Evolutionary conservation across 2,329 filamentous ascomycete species (phyloP).

Genomic region (Apiospora kogelbergensis): DNA sequence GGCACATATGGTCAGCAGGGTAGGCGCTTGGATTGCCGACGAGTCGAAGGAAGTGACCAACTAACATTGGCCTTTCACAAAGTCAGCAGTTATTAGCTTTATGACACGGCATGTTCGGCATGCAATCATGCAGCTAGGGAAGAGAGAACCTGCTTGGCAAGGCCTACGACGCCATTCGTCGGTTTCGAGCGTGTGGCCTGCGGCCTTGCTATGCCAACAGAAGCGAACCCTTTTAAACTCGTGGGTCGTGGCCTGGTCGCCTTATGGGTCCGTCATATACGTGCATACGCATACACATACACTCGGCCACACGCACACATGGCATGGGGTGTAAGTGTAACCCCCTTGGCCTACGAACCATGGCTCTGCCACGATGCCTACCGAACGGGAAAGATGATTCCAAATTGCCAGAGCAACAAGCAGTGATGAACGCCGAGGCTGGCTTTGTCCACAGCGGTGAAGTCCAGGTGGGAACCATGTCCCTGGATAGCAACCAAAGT

Average conservation of each 20-base stretch:
- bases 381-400: background rate
- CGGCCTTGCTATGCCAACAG: background rate
- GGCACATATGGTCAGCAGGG: background rate
- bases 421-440: background rate
- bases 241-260: background rate
- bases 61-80: background rate
- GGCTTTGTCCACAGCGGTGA: background rate
- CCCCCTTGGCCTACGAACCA: background rate
- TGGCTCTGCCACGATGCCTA: no score
- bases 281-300: background rate
- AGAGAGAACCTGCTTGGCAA: background rate
- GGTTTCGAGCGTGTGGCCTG: background rate
- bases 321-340: background rate
- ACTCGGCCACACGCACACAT: background rate
- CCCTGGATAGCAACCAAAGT: background rate
- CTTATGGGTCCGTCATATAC: background rate
- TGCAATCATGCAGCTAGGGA: slow-evolving; percentile 4
- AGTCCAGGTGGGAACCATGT: background rate
- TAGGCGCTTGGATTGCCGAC: background rate
- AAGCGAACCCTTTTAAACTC: background rate
- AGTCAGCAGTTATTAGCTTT: background rate
- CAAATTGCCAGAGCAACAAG: background rate
- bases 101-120: background rate
- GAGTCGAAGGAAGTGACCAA: background rate
- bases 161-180: background rate